phyloP scores from a whole-genome alignment of 345 rosid species.

The Eucalyptus fibrosa region DNA sequence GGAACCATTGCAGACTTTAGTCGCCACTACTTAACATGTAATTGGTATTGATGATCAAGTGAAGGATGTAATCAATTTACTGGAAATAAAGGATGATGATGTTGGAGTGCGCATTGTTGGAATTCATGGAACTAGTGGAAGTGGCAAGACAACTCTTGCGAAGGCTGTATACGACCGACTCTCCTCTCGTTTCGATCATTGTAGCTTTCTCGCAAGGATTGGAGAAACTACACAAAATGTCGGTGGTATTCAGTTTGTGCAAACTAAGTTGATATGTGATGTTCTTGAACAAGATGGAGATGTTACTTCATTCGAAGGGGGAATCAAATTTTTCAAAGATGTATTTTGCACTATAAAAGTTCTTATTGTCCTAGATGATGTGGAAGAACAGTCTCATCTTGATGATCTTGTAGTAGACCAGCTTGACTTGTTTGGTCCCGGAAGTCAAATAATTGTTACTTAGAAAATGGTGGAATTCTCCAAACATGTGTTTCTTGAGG shows the following conservation, averaged over 20 bases:
- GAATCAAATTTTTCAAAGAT: rapidly evolving
- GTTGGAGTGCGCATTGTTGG: not conserved
- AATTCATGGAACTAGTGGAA: not conserved
- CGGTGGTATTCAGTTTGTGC: not conserved
- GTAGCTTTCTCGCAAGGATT: not conserved
- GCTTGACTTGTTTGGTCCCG: not conserved
- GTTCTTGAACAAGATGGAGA: rapidly evolving
- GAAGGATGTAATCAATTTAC: not conserved
- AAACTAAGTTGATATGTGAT: not conserved
- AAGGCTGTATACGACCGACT: not conserved
- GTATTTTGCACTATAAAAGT: rapidly evolving
- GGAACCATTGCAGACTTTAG: not conserved
- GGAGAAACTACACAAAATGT: not conserved
- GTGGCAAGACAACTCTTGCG: not conserved
- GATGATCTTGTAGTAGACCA: not conserved
- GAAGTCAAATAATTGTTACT: not conserved
- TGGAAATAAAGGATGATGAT: not conserved
- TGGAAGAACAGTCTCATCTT: not conserved
- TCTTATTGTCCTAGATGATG: not conserved
- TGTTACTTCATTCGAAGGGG: not conserved
- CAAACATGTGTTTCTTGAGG: not conserved
- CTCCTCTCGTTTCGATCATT: not conserved
- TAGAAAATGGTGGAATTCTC: not conserved
- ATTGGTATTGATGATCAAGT: not conserved
- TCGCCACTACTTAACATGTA: not conserved